A percentile compares a stretch with the other conserved stretches of the same genome.
Evolutionary conservation across 2,329 filamentous ascomycete genomes (phyloP).

Genomic region (Cladorrhinum sp.): DNA sequence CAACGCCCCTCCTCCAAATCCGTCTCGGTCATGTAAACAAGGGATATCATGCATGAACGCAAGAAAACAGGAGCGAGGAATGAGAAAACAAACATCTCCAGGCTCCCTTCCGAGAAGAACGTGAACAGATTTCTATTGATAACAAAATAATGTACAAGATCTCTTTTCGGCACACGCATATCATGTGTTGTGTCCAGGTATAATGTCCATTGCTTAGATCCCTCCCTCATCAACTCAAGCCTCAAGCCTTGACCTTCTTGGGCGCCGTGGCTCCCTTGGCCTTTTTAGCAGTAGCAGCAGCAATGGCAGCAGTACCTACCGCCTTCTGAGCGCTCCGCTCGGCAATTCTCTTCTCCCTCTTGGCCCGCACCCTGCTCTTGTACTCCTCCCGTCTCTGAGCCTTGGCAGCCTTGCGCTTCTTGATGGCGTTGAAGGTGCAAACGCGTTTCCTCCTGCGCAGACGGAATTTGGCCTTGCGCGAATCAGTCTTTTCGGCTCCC

Average conservation of each 20-base stretch:
- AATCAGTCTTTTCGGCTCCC: conserved; percentile 44
- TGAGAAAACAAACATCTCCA: background rate
- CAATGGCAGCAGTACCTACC: conserved; percentile 12
- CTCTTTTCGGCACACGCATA: background rate
- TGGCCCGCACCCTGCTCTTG: conserved; percentile 24
- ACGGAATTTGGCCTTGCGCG: conserved; percentile 49
- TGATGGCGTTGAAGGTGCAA: conserved; percentile 20
- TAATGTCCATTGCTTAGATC: background rate
- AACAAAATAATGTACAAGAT: conserved; percentile 21
- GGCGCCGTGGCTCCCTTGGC: background rate
- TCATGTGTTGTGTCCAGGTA: background rate
- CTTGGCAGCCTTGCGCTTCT: conserved; percentile 28
- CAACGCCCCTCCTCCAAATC: background rate
- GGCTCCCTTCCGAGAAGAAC: background rate
- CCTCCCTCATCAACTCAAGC: background rate
- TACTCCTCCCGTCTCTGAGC: conserved; percentile 27
- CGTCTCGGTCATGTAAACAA: background rate
- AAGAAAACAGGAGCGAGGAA: background rate
- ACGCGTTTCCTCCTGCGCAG: conserved; percentile 24
- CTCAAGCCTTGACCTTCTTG: conserved; percentile 12
- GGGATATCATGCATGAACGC: background rate
- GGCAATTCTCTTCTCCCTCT: conserved; percentile 23
- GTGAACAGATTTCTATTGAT: conserved; percentile 17
- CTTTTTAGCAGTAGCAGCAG: conserved; percentile 13
- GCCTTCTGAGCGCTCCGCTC: conserved; percentile 19